phyloP scores from a whole-genome alignment of 148 eudicot genomes.

The Cornus controversa region DNA sequence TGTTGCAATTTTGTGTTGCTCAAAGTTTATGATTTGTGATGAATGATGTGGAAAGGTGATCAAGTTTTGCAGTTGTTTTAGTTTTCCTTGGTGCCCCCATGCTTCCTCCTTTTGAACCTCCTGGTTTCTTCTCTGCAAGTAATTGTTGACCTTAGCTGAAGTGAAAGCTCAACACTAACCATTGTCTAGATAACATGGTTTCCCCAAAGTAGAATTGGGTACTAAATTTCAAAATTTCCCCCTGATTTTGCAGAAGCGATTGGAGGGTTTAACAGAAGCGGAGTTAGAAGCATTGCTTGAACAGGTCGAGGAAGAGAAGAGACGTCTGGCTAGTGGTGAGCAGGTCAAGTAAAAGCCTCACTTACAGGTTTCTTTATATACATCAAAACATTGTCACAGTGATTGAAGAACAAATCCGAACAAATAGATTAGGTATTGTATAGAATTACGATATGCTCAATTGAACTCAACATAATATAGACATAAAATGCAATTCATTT shows the following conservation, averaged over 20 bases:
- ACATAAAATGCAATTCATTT: too few species aligned
- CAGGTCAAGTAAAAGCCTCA: conserved; percentile 34
- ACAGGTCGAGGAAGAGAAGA: conserved; percentile 95
- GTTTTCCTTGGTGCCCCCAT: too few species aligned
- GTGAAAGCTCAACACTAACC: neutral
- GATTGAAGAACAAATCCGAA: too few species aligned
- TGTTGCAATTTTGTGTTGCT: neutral
- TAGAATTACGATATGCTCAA: too few species aligned
- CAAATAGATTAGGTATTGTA: too few species aligned
- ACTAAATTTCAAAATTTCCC: neutral
- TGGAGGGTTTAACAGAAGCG: conserved; percentile 91
- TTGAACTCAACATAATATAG: too few species aligned
- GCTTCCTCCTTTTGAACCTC: neutral
- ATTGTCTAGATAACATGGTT: neutral
- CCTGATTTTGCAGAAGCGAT: conserved; percentile 57
- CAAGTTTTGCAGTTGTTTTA: too few species aligned
- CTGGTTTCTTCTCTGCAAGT: neutral
- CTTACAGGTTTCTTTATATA: neutral
- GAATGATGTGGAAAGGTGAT: too few species aligned
- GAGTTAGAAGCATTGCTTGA: conserved; percentile 77
- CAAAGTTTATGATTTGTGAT: too few species aligned
- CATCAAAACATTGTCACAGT: too few species aligned
- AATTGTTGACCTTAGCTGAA: neutral
- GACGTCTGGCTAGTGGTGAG: conserved; percentile 42
- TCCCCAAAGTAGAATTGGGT: neutral